Base-by-base conservation (phyloP, 2,329 filamentous ascomycete species). In the Fusarium haematococcum region DNA sequence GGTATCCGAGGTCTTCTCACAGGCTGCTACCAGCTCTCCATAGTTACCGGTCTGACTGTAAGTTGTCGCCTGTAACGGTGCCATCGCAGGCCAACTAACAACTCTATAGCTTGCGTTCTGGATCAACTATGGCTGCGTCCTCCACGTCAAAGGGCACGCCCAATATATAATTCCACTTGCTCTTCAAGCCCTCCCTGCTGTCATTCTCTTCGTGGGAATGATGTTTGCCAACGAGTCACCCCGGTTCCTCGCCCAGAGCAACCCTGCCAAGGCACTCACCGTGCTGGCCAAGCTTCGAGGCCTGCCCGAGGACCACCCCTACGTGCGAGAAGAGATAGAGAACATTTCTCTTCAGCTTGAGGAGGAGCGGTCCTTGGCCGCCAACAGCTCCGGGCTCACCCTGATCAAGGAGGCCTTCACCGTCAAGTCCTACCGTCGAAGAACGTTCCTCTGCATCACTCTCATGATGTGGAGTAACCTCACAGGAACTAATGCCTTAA, bases 181-280 rank as follows among this genome's bases (percentile, higher is more conserved):
- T 48, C 86, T 93, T 76, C 91, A 93, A 79, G 89, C 86, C 23
- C 84, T 93, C 2, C 91, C 91, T 0, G 90, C 91, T 5, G 75
- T 90, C 6, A 81, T 92, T 27, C 86, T 93, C 4, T 86, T 91
- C 70, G 61, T 83, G 48, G 86, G 89, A 75, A 93, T 93, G 89
- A 79, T 89, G 3, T 81, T 92, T 56, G 91, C 89, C 84, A 88
- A 89, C 77, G 91, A 93, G 77, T 91, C 89, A 0, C 91, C 91
- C 5, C 86, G 91, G 56, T 93, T 58, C 35, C 56, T 89, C 85
- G 91, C 91, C 23, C 90, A 90, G 67, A 86, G 89, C 77, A 90
- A 92, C 77, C 85, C 87, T 52, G 91, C 93, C 71, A 86, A 91
- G 65, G 88, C 91, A 16, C 88, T 87, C 52, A 66, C 62, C 0